Conservation (phyloP, 257 asterid species). For the Pogostemon cablin region DNA sequence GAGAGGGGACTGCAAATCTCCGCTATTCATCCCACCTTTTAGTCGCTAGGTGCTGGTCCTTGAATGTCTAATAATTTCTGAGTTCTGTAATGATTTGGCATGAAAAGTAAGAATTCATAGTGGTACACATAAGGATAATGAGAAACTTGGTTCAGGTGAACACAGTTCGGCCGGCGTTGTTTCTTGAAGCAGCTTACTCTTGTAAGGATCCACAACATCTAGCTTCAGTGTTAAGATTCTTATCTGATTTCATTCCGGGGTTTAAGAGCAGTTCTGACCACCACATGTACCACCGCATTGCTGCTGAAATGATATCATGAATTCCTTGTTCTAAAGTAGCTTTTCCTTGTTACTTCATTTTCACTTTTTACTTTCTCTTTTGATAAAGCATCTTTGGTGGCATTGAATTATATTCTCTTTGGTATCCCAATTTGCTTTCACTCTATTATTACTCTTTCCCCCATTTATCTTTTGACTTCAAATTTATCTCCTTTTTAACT, state of each 20-base stretch:
- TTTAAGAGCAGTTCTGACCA: conserved; percentile 76
- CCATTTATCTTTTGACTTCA: conserved; percentile 4
- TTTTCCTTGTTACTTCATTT: conserved; percentile 27
- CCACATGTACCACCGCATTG: conserved; percentile 46
- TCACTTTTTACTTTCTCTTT: conserved; percentile 22
- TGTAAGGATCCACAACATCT: conserved; percentile 79
- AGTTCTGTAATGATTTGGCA: neutral
- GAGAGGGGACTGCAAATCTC: neutral
- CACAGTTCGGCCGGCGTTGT: conserved; percentile 78
- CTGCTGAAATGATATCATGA: conserved; percentile 60
- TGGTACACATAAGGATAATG: neutral
- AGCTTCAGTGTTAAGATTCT: conserved; percentile 84
- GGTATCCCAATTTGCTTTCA: neutral
- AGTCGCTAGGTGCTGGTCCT: no score
- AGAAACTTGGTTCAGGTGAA: conserved; percentile 61
- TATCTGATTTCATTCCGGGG: conserved; percentile 85
- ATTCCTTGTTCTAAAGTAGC: conserved; percentile 9
- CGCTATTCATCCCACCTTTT: no score
- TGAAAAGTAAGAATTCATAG: neutral
- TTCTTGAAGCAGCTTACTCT: conserved; percentile 84
- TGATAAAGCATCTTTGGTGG: conserved; percentile 16
- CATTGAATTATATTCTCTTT: conserved; percentile 12
- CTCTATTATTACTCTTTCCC: conserved; percentile 5
- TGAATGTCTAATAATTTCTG: no score
- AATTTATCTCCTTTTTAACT: neutral